Evolutionary conservation across 2,329 filamentous ascomycete species (phyloP).

Genomic region (Sclerotiophoma versabilis): DNA sequence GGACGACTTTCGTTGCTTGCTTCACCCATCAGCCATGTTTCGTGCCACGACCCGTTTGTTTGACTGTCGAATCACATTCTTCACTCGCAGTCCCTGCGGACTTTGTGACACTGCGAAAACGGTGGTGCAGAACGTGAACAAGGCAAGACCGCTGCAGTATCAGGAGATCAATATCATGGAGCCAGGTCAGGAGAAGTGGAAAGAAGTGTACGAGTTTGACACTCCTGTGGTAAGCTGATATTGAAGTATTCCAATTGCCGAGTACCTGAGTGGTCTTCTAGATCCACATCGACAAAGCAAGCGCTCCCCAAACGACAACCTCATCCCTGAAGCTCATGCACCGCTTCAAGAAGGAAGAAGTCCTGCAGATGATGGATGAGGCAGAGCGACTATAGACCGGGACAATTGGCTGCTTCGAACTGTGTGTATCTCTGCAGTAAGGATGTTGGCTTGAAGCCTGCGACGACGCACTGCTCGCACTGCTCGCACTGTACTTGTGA

Average conservation of each 20-base stretch:
- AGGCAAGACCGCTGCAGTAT: conserved; percentile 71
- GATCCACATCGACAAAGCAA: conserved; percentile 68
- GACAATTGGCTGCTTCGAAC: background rate
- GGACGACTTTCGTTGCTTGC: background rate
- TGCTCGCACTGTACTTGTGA: no score
- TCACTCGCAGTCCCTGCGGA: conserved; percentile 74
- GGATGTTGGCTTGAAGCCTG: no score
- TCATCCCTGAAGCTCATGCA: conserved; percentile 78
- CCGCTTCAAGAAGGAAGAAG: conserved; percentile 71
- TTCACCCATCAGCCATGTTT: conserved; percentile 33
- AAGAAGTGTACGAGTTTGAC: conserved; percentile 79
- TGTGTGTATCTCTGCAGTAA: no score
- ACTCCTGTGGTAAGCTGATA: conserved; percentile 72
- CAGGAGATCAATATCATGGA: conserved; percentile 74
- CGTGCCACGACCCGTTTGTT: conserved; percentile 44
- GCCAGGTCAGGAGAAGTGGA: conserved; percentile 69
- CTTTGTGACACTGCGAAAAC: conserved; percentile 73
- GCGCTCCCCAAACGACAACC: conserved; percentile 59
- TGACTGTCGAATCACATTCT: conserved; percentile 71
- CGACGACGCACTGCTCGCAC: no score
- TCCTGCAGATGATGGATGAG: conserved; percentile 72
- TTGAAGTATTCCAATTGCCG: conserved; percentile 2
- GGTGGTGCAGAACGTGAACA: conserved; percentile 73
- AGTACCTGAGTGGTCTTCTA: conserved; percentile 43
- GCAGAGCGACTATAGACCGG: conserved; percentile 33